These are phyloP conservation scores for Pseudogymnoascus sp. DNA, from an alignment of 2,329 filamentous ascomycete genomes.

Conservation along the genomic window DNA sequence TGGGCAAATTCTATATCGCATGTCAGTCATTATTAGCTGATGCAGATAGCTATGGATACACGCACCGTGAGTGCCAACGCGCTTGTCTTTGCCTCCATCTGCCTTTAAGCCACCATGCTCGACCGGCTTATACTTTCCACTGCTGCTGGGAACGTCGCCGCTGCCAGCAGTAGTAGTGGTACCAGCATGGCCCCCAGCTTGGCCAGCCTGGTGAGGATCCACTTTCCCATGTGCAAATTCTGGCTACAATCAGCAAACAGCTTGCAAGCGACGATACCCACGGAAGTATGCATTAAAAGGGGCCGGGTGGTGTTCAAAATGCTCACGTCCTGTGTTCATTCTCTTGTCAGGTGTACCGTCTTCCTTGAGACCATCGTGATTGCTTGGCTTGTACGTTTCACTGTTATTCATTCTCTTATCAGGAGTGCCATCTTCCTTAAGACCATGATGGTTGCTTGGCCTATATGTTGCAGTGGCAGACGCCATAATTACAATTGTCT, in stretches of 20 bases:
- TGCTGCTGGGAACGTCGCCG: not conserved
- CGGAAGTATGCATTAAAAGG: not conserved
- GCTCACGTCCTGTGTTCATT: slow-evolving; percentile 28
- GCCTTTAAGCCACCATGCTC: slow-evolving; percentile 33
- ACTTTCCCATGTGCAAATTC: slow-evolving; percentile 33
- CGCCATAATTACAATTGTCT: not conserved
- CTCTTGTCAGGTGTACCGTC: slow-evolving; percentile 36
- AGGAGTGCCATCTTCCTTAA: slow-evolving; percentile 36
- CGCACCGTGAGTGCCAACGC: slow-evolving; percentile 28
- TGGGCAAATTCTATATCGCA: slow-evolving; percentile 30
- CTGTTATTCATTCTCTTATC: slow-evolving; percentile 27
- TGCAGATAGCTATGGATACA: not conserved
- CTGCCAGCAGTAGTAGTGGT: slow-evolving; percentile 13
- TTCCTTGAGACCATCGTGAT: slow-evolving; percentile 37
- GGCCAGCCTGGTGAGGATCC: slow-evolving; percentile 32
- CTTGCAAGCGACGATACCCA: not conserved
- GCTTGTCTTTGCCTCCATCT: slow-evolving; percentile 31
- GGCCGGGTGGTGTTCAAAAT: not conserved
- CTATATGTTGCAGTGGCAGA: slow-evolving; percentile 3
- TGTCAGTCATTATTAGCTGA: not conserved
- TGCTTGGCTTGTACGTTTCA: slow-evolving; percentile 3
- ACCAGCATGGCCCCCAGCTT: slow-evolving; percentile 28
- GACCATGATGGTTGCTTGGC: slow-evolving; percentile 31
- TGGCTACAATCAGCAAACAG: not conserved
- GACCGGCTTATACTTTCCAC: slow-evolving; percentile 12